These are phyloP conservation scores for Ettlia oleoabundans DNA, from an alignment of 139 green algal genomes.

Conservation along the genomic window DNA sequence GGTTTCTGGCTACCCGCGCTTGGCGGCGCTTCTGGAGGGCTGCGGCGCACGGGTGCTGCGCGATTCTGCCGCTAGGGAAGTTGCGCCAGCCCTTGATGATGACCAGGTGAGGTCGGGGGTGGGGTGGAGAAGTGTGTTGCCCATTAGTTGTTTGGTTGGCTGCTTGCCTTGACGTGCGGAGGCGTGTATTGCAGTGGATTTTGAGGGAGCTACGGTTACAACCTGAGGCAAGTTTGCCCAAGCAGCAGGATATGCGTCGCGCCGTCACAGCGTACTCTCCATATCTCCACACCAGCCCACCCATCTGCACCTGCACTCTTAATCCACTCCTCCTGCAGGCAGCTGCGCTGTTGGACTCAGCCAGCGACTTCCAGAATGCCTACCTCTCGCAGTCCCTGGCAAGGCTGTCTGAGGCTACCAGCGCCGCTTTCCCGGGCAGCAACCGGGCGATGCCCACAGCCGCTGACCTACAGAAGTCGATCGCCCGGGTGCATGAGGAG, in stretches of 20 bases:
- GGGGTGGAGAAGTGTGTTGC: neutral
- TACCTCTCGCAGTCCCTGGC: conserved; percentile 68
- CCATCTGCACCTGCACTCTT: neutral
- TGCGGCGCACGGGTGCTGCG: conserved; percentile 63
- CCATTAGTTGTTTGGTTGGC: neutral
- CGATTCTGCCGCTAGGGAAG: conserved; percentile 64
- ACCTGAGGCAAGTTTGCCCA: too few relatives aligned
- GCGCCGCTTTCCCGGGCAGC: conserved; percentile 74
- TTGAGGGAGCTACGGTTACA: too few relatives aligned
- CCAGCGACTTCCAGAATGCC: conserved; percentile 73
- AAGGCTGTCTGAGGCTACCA: conserved; percentile 78
- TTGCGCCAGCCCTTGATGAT: conserved; percentile 7
- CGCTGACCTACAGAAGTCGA: conserved; percentile 84
- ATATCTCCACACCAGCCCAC: neutral
- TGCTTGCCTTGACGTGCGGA: neutral
- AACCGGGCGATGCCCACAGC: conserved; percentile 63
- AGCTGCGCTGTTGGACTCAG: conserved; percentile 62
- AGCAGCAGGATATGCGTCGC: too few relatives aligned
- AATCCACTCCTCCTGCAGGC: conserved; percentile 61
- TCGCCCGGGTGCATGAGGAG: conserved; percentile 86
- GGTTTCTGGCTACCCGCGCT: conserved; percentile 70
- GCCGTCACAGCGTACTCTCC: too few relatives aligned
- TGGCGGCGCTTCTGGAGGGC: conserved; percentile 80
- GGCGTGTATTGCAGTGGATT: too few relatives aligned
- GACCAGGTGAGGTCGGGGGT: neutral